phyloP scores from a whole-genome alignment of 495 filamentous ascomycete genomes.

The Penicillium paxilli region DNA sequence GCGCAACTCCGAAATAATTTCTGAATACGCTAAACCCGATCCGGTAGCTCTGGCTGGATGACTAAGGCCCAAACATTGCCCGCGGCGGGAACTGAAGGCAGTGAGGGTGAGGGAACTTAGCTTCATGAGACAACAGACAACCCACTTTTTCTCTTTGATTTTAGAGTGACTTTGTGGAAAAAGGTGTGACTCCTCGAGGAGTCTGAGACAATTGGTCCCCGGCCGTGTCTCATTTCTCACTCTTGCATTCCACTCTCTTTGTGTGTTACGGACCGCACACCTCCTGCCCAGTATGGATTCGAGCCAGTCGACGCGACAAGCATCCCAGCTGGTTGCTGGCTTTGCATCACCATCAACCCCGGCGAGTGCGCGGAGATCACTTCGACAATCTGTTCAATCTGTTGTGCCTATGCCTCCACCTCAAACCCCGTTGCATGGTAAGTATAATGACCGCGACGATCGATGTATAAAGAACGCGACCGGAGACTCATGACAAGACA shows the following conservation, averaged over 20 bases:
- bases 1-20: slow-evolving; percentile 39
- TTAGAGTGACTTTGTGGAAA: neutral
- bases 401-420: slow-evolving; percentile 25
- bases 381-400: slow-evolving; percentile 33
- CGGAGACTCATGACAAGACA: slow-evolving; percentile 12
- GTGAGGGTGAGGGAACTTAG: neutral
- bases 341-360: slow-evolving; percentile 35
- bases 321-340: slow-evolving; percentile 33
- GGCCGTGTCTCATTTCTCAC: slow-evolving; percentile 2
- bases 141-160: neutral
- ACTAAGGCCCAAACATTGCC: slow-evolving; percentile 35
- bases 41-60: slow-evolving; percentile 24
- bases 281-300: slow-evolving; percentile 25
- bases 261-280: neutral
- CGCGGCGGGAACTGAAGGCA: neutral
- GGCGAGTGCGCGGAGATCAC: slow-evolving; percentile 19
- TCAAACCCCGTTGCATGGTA: slow-evolving; percentile 23
- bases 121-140: neutral
- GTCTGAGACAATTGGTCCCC: neutral
- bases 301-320: slow-evolving; percentile 30
- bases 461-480: neutral
- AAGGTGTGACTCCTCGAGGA: neutral
- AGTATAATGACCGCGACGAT: neutral
- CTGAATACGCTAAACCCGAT: slow-evolving; percentile 43
- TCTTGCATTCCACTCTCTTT: neutral